These are phyloP conservation scores for Fusarium poae DNA, from an alignment of 2,329 filamentous ascomycete species.

Conservation along the genomic window DNA sequence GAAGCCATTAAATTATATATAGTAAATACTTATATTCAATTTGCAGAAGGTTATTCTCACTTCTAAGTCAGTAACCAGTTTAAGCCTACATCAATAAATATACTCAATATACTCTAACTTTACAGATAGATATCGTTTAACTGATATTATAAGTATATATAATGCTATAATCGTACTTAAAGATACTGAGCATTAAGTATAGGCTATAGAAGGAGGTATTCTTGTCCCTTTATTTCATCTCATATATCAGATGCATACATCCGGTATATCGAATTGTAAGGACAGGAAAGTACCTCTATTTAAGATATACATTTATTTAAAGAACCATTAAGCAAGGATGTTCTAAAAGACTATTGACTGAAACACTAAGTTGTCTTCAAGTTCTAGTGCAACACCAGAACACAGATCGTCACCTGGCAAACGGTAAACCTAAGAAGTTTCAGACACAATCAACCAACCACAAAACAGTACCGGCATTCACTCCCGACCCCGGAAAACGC, in stretches of 20 bases:
- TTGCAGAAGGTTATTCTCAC: neutral
- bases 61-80: neutral
- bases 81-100: too few species aligned
- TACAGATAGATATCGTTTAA: neutral
- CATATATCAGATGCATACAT: neutral
- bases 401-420: neutral
- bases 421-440: slow-evolving; percentile 6
- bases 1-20: neutral
- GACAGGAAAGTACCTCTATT: neutral
- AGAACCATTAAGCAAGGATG: neutral
- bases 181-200: neutral
- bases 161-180: too few species aligned
- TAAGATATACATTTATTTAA: neutral
- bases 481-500: slow-evolving; percentile 25
- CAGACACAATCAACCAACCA: slow-evolving; percentile 2
- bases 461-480: neutral
- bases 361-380: neutral
- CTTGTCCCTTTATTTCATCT: neutral
- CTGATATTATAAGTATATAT: neutral
- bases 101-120: neutral
- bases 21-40: neutral
- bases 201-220: neutral
- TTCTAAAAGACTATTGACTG: neutral
- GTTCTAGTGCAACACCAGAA: slow-evolving; percentile 3
- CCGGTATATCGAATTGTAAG: neutral